Percentiles rank a stretch among this genome's conserved stretches.
Conservation (phyloP, 371 early-diverging fungal species). For the Mucor indicus region DNA sequence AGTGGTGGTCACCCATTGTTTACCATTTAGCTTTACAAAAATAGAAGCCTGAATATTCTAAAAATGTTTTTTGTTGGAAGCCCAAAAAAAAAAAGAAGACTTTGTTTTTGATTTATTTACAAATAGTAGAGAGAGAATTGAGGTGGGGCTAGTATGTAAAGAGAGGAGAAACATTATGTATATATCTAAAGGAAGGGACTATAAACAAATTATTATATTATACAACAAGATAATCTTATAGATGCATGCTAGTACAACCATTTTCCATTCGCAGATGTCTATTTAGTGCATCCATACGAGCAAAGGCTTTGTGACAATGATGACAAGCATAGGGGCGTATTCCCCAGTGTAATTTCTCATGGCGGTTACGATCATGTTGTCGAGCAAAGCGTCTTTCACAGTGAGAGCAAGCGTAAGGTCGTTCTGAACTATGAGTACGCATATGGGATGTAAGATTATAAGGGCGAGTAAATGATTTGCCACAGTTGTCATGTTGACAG, state of each 20-base stretch:
- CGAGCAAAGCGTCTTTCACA: conserved; percentile 54
- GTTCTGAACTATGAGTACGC: conserved; percentile 85
- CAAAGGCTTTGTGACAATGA: conserved; percentile 53
- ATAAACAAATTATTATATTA: no score
- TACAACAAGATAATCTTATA: no score
- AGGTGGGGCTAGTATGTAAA: no score
- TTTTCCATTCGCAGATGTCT: conserved; percentile 68
- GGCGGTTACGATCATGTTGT: conserved; percentile 61
- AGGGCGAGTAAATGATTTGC: conserved; percentile 63
- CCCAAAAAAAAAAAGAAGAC: no score
- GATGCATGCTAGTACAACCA: conserved; percentile 25
- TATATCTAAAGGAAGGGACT: no score
- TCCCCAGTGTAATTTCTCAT: conserved; percentile 56
- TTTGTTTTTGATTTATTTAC: no score
- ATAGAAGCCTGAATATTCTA: no score
- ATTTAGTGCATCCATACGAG: conserved; percentile 68
- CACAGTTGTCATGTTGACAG: conserved; percentile 54
- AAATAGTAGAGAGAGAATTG: no score
- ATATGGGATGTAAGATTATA: conserved; percentile 80
- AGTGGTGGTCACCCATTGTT: no score
- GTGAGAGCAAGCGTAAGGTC: conserved; percentile 57
- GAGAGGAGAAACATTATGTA: no score
- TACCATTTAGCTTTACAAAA: no score
- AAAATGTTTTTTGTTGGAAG: no score
- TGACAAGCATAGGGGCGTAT: conserved; percentile 56